Evolutionary conservation across 805 yeast species (phyloP), one percentile per base, ranked within the genome.

Genomic region (Barnettozyma salicaria): DNA sequence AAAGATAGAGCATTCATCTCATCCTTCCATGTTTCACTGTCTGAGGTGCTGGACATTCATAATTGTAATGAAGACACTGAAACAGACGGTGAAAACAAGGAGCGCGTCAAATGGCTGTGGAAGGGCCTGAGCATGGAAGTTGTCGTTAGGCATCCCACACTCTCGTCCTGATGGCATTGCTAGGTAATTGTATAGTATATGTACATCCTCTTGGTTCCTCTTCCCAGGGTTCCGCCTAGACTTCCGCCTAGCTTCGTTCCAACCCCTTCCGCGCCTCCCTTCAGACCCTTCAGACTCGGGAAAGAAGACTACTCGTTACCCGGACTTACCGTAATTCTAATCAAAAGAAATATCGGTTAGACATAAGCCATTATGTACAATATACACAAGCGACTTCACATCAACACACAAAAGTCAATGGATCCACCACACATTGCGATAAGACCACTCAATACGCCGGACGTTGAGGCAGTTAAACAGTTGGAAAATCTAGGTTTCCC

Each of bases 1-100:
- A 82, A 84, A 45, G 97, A 90, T 56, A 67, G 95, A 41, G 68
- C 67, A 32, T 92, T 90, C 53, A 85, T 90, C 18, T 96, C 88
- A 45, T 76, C 77, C 11, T 90, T 85, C 57, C 65, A 71, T 37
- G 83, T 85, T 0, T 78, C 16, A 73, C n/a, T 28, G 29, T 19
- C 27, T 26, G 12, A 19, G 23, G 17, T 27, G 14, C 5, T 27
- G 10, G 19, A n/a, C 9, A 13, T 16, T 16, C 20, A 27, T 13
- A 12, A 17, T 9, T 19, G n/a, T 11, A 20, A 27, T 11, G 30
- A 16, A 16, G 11, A 27, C n/a, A n/a, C n/a, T n/a, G n/a, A n/a
- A n/a, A n/a, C 12, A 4, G 12, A 13, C 4, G 16, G 17, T 11
- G 5, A 32, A 9, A 24, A 19, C 22, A 14, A 7, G 7, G 11